phyloP scores from a whole-genome alignment of 129 eudicot species.

The Flaveria trinervia region DNA sequence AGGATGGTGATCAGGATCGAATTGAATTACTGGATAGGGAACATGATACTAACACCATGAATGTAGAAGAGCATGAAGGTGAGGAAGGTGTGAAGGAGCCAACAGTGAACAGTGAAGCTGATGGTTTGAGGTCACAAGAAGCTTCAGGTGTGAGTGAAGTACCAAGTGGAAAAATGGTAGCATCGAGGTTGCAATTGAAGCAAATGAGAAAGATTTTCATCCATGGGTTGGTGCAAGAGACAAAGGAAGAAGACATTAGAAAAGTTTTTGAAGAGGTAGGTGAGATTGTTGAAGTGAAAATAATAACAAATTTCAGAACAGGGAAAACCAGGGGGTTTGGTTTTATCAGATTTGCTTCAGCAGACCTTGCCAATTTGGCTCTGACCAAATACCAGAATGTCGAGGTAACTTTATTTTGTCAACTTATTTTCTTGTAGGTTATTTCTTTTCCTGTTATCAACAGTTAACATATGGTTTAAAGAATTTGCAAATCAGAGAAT shows the following conservation, averaged over 20 bases:
- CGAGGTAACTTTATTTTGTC: constrained; percentile 46
- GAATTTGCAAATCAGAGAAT: constrained; percentile 19
- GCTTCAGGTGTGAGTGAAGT: constrained; percentile 23
- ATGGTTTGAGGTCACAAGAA: constrained; percentile 33
- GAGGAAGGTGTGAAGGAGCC: constrained; percentile 40
- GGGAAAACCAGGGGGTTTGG: constrained; percentile 66
- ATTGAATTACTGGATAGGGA: constrained; percentile 21
- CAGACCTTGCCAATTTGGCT: constrained; percentile 62
- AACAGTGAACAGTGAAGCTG: constrained; percentile 18
- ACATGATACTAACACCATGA: constrained; percentile 15
- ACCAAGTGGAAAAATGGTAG: constrained; percentile 53
- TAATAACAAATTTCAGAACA: constrained; percentile 42
- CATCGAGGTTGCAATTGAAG: constrained; percentile 52
- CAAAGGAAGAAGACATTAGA: constrained; percentile 70
- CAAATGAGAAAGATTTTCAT: constrained; percentile 65
- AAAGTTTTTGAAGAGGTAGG: constrained; percentile 55
- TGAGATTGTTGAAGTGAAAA: constrained; percentile 51
- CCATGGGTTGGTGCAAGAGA: constrained; percentile 63
- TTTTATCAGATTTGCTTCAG: constrained; percentile 56
- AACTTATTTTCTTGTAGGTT: constrained; percentile 10
- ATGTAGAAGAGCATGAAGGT: constrained; percentile 19
- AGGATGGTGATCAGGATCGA: constrained; percentile 4
- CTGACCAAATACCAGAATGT: constrained; percentile 47
- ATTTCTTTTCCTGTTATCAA: neutral
- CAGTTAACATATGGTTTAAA: constrained; percentile 15